These are phyloP conservation scores for Podospora australis DNA, from an alignment of 495 filamentous ascomycete genomes.

Conservation along the genomic window DNA sequence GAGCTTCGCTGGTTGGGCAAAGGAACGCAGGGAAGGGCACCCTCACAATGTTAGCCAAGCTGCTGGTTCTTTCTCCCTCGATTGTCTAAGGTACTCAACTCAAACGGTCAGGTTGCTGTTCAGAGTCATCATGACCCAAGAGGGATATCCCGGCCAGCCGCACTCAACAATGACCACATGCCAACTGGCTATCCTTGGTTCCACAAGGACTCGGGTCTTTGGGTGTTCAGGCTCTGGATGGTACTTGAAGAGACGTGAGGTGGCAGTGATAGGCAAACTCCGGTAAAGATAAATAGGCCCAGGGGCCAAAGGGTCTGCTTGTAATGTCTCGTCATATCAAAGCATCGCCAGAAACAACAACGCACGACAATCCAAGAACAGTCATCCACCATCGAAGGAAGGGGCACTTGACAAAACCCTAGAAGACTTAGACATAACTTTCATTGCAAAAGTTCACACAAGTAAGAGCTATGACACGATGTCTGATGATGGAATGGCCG, in stretches of 20 bases:
- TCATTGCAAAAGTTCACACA: not conserved
- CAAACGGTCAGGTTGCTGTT: not conserved
- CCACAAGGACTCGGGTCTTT: conserved; percentile 11
- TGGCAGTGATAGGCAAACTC: not conserved
- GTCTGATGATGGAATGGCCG: not conserved
- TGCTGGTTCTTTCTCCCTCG: conserved; percentile 7
- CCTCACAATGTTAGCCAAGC: conserved; percentile 7
- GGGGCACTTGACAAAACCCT: no score
- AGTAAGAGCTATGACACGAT: not conserved
- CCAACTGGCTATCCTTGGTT: conserved; percentile 1
- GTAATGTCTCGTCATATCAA: not conserved
- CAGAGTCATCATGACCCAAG: conserved; percentile 5
- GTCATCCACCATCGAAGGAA: no score
- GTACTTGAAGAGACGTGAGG: not conserved
- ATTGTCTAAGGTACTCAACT: not conserved
- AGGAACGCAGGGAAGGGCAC: conserved; percentile 1
- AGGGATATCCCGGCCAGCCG: conserved; percentile 12
- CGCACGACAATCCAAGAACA: not conserved
- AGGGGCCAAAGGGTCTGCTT: not conserved
- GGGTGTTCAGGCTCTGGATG: conserved; percentile 8
- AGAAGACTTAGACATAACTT: not conserved
- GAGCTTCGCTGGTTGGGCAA: no score
- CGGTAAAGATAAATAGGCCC: not conserved
- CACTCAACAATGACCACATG: conserved; percentile 9
- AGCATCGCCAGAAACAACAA: not conserved